Base-by-base conservation (phyloP, 129 eudicot species). In the Pseudognaphalium luteoalbum region DNA sequence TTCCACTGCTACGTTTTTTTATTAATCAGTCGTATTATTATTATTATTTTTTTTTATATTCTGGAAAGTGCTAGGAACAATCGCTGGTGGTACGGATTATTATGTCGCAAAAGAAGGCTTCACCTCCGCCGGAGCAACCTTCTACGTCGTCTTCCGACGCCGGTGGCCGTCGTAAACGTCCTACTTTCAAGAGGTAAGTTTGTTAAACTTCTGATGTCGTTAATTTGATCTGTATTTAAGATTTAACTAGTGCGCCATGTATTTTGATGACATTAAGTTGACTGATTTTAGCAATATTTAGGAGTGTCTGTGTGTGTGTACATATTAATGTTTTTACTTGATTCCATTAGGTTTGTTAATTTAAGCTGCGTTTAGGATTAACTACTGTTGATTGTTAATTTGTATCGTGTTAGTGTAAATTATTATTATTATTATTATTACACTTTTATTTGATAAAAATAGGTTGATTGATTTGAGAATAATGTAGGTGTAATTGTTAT, bases 161-260 rank as follows among this genome's bases (percentile, higher is more conserved):
- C 56, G 15, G 22, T 57, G 56, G 56, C 75, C 80, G 65, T 29
- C 83, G 74, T 66, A 80, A 80, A 80, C 79, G 74, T 41, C 83
- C 83, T 73, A 65, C 75, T 15, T 80, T 80, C 75, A 80, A 70
- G 67, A 80, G 41, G 83, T 80, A 41, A 79, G 83, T 70, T 63
- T 70, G 39, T 47, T 52, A 11, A 22, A 17, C 4, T 76, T 76
- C 34, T 63, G 51, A 44, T 12, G 6, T 14, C 14, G 16, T 19
- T 57, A 37, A 35, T 68, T 77, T 29, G 15, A 68, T 44, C 33
- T 16, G 33, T 68, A 70, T 41, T 78, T 28, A 3, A 73, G 64
- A 66, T 42, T 25, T 21, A n/a, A n/a, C 12, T 28, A 29, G 20
- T 28, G 51, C 12, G 51, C 51, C 16, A 9, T 44, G 14, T 16